These are phyloP conservation scores for Basidiobolus meristosporus DNA, from an alignment of 371 early-diverging fungal genomes.

Conservation along the genomic window DNA sequence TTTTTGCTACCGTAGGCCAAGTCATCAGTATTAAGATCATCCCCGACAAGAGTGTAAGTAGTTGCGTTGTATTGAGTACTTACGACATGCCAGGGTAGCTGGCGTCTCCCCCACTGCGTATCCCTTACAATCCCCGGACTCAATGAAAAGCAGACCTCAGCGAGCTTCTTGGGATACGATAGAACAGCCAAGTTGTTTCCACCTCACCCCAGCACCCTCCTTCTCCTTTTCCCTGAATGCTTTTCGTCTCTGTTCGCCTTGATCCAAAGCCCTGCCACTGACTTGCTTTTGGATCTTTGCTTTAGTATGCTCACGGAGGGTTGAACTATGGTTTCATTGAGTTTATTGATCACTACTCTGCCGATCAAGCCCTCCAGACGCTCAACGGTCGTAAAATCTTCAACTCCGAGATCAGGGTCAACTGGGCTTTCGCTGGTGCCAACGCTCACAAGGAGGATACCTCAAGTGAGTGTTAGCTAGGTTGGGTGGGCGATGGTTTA, in stretches of 20 bases:
- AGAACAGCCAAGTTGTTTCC: too few relatives aligned
- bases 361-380: constrained; percentile 50
- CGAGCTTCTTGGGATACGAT: too few relatives aligned
- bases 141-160: too few relatives aligned
- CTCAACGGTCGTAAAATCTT: constrained; percentile 57
- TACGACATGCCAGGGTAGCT: too few relatives aligned
- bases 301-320: constrained; percentile 21
- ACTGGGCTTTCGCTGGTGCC: constrained; percentile 57
- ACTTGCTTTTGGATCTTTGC: too few relatives aligned
- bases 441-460: constrained; percentile 34
- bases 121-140: too few relatives aligned
- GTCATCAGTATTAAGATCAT: constrained; percentile 63
- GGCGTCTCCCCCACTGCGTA: too few relatives aligned
- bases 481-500: neutral
- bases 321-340: constrained; percentile 86
- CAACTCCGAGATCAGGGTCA: constrained; percentile 55
- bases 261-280: too few relatives aligned
- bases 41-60: constrained; percentile 53
- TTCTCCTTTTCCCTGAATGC: neutral
- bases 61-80: neutral
- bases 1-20: constrained; percentile 47
- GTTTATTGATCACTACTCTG: constrained; percentile 46
- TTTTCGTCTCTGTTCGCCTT: neutral
- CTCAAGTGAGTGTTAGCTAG: constrained; percentile 12
- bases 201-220: neutral